Evolutionary conservation across 1,139 yeast species (phyloP), one percentile per base, ranked within the genome.

Genomic region (Suhomyces anneliseae): DNA sequence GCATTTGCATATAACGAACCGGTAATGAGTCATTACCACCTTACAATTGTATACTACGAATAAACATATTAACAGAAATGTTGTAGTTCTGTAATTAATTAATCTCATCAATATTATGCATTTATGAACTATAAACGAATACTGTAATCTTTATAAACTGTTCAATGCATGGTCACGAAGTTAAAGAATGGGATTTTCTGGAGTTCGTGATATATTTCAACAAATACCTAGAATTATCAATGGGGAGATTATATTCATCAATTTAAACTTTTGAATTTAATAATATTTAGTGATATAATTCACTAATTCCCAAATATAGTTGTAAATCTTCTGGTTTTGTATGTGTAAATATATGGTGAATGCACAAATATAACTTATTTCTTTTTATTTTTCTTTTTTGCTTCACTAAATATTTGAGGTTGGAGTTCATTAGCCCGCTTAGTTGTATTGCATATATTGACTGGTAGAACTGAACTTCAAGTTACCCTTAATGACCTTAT

Each of bases 401-500:
- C 24, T 19, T 19, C 24, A 19, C 24, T 19, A 19, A 19, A 19
- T 19, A 19, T 19, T 19, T 19, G 24, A 2, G 24, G 24, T 19
- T 19, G 24, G 24, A 19, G 24, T 19, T 19, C 24, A 19, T 19
- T 19, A 19, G 6, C 24, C 24, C 6, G 26, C 32, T 55, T 61
- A 90, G 68, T 92, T 92, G 68, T 92, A 92, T 79, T 92, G 98
- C 98, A 93, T 93, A 74, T 93, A 93, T 75, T 93, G 90, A 59
- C 96, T 87, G 36, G 99, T 93, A 43, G 96, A 87, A 71, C 96
- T 87, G 77, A 93, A 93, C 79, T 93, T 93, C 84, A 92, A 84
- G 74, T 95, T 93, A 61, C 99, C 98, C 78, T 92, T 93, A 64
- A 93, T 93, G 54, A 93, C 99, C 78, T 93, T 93, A 60, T 95